phyloP scores from a whole-genome alignment of 345 rosid species.

The Moricandia arvensis region DNA sequence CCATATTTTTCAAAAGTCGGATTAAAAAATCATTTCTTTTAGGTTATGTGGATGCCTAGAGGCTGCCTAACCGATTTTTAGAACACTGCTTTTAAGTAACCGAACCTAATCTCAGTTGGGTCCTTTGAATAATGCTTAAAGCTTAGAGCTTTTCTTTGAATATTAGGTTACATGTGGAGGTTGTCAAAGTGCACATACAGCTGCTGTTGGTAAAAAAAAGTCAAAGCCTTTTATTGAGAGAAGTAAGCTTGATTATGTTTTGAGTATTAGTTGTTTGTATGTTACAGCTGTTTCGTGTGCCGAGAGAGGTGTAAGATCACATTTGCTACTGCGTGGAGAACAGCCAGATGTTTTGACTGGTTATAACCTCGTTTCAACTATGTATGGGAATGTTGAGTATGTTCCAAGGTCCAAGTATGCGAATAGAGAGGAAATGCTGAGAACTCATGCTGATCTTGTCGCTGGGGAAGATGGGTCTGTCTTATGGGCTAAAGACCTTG shows the following conservation, averaged over 20 bases:
- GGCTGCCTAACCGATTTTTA: no score
- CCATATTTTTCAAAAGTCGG: no score
- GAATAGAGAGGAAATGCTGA: constrained; percentile 58
- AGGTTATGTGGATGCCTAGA: no score
- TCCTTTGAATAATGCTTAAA: background rate
- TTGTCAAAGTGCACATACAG: constrained; percentile 91
- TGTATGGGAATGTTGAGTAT: constrained; percentile 67
- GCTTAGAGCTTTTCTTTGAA: background rate
- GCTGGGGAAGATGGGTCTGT: constrained; percentile 56
- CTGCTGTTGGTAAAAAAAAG: constrained; percentile 69
- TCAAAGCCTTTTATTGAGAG: background rate
- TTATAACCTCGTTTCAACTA: constrained; percentile 69
- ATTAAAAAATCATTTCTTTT: no score
- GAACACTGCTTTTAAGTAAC: no score
- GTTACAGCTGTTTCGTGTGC: constrained; percentile 86
- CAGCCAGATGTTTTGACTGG: constrained; percentile 80
- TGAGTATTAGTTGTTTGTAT: constrained; percentile 15
- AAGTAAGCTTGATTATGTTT: background rate
- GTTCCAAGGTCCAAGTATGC: constrained; percentile 69
- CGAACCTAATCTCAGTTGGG: constrained; percentile 10
- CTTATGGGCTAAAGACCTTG: constrained; percentile 49
- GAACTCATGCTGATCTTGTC: constrained; percentile 48
- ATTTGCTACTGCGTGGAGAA: constrained; percentile 84
- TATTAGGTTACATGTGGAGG: constrained; percentile 93
- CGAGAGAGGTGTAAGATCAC: constrained; percentile 78